Conservation (phyloP, 2,329 filamentous ascomycete genomes). For the Ceratocystis albifundus region DNA sequence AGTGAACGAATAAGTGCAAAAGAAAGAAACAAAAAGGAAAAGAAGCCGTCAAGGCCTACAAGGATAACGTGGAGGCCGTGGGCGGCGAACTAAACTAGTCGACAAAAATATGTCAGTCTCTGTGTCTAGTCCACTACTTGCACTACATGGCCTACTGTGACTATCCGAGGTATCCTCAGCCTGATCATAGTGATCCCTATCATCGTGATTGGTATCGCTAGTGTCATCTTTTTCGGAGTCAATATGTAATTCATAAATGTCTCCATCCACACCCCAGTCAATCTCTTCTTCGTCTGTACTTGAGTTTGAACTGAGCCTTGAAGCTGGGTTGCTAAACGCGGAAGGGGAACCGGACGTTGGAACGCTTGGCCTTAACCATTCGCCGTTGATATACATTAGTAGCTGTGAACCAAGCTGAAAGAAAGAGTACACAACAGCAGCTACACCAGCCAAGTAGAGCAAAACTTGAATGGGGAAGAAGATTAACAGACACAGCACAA, state of each 20-base stretch:
- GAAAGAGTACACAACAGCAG: conserved; percentile 12
- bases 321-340: too few relatives aligned
- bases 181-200: neutral
- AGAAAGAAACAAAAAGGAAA: neutral
- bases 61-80: neutral
- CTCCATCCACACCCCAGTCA: conserved; percentile 28
- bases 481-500: conserved; percentile 15
- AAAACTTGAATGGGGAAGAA: conserved; percentile 20
- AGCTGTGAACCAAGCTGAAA: conserved; percentile 14
- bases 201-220: conserved; percentile 2
- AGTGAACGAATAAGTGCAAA: conserved; percentile 8
- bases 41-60: neutral
- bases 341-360: too few relatives aligned
- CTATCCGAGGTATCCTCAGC: conserved; percentile 29
- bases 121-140: conserved; percentile 24
- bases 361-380: neutral
- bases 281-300: conserved; percentile 29
- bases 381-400: neutral
- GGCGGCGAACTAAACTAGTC: neutral
- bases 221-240: conserved; percentile 10
- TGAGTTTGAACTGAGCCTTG: conserved; percentile 16
- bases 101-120: conserved; percentile 5
- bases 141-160: conserved; percentile 28
- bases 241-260: conserved; percentile 25
- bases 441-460: conserved; percentile 11